Evolutionary conservation across 208 protist species (phyloP).

Genomic region (Acanthamoeba triangularis): DNA sequence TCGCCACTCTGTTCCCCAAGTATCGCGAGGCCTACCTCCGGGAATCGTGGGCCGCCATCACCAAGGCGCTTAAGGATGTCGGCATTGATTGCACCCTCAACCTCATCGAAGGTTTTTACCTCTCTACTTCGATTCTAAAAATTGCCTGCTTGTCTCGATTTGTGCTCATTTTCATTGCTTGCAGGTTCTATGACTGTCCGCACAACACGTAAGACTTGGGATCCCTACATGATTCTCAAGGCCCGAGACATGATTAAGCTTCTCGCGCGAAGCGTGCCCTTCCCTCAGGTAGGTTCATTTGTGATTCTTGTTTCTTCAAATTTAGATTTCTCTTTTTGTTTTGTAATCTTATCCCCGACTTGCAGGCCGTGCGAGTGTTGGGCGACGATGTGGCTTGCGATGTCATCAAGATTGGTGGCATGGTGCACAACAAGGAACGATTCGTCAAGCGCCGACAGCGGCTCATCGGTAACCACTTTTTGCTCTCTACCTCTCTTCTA

Average conservation of each 20-base stretch:
- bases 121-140: not conserved
- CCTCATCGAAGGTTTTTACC: constrained; percentile 91
- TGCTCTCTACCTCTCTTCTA: not conserved
- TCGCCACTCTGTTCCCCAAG: constrained; percentile 98
- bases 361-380: constrained; percentile 98
- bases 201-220: constrained; percentile 99
- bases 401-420: constrained; percentile 99
- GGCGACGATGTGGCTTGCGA: constrained; percentile 98
- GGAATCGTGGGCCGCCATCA: constrained; percentile 95
- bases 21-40: constrained; percentile 98
- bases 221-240: constrained; percentile 99
- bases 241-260: constrained; percentile 99
- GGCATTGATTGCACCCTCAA: constrained; percentile 97
- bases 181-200: constrained; percentile 98
- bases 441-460: constrained; percentile 99
- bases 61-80: constrained; percentile 95
- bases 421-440: constrained; percentile 96
- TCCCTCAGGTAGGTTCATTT: constrained; percentile 89
- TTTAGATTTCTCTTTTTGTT: not conserved
- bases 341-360: not conserved
- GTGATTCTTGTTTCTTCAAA: not conserved
- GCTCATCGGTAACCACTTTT: constrained; percentile 96
- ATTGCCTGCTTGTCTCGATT: too few species aligned
- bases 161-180: constrained; percentile 81
- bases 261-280: constrained; percentile 97